Percentiles rank a stretch among this genome's conserved stretches.
Conservation (phyloP, 140 eudicot genomes). For the Oenanthe javanica region DNA sequence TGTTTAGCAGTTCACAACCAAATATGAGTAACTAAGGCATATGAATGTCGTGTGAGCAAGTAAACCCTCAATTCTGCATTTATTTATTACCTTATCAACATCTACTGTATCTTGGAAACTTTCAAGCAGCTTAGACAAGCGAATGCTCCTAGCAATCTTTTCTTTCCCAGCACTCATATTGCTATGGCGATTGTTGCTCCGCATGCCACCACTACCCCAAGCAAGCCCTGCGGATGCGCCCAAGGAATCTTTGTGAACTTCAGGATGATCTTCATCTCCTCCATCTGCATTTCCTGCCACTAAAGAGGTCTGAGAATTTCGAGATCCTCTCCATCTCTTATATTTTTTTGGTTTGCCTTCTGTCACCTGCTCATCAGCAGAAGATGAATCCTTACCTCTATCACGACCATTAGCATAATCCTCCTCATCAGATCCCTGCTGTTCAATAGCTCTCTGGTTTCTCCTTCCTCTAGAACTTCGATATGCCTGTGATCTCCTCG, state of each 20-base stretch:
- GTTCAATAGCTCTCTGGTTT: slow-evolving; percentile 37
- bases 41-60: background rate
- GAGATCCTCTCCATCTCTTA: slow-evolving; percentile 48
- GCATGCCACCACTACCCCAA: slow-evolving; percentile 80
- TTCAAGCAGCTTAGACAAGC: slow-evolving; percentile 47
- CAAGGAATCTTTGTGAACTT: slow-evolving; percentile 35
- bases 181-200: slow-evolving; percentile 69
- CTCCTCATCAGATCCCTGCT: slow-evolving; percentile 60
- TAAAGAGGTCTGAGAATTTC: slow-evolving; percentile 37
- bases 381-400: slow-evolving; percentile 60
- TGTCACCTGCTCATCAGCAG: slow-evolving; percentile 49
- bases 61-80: background rate
- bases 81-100: slow-evolving; percentile 42
- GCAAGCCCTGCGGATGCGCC: slow-evolving; percentile 46
- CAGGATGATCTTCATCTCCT: slow-evolving; percentile 44
- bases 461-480: slow-evolving; percentile 51
- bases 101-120: slow-evolving; percentile 42
- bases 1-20: background rate
- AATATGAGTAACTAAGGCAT: background rate
- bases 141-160: slow-evolving; percentile 15
- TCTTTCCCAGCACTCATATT: slow-evolving; percentile 12
- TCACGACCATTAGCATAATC: slow-evolving; percentile 45
- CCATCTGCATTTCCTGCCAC: slow-evolving; percentile 50
- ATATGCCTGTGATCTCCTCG: slow-evolving; percentile 43
- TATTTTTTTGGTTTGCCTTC: slow-evolving; percentile 37